A percentile compares a stretch with the other conserved stretches of the same genome.
phyloP scores from a whole-genome alignment of 2,329 filamentous ascomycete genomes.

The Neopestalotiopsis sp. region DNA sequence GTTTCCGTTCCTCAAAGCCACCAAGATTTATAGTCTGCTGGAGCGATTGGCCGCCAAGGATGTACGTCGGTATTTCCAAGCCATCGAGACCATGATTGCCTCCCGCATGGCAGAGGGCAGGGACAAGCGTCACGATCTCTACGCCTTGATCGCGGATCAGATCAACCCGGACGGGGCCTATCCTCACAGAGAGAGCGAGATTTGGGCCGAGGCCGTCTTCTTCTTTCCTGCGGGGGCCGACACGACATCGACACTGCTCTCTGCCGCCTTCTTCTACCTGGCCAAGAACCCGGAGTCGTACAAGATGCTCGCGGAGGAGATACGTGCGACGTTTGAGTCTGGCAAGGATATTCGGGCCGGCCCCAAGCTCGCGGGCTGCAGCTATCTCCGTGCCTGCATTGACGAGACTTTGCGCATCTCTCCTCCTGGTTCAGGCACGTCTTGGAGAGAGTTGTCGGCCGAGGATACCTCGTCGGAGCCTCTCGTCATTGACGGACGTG shows the following conservation, averaged over 20 bases:
- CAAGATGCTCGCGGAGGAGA: slow-evolving; percentile 33
- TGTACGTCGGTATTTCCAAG: too few species aligned
- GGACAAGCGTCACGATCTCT: slow-evolving; percentile 16
- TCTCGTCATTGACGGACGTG: slow-evolving; percentile 26
- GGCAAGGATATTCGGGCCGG: slow-evolving; percentile 31
- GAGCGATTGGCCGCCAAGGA: too few species aligned
- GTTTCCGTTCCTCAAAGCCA: too few species aligned
- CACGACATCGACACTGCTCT: slow-evolving; percentile 36
- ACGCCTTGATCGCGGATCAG: slow-evolving; percentile 13
- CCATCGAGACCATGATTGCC: too few species aligned
- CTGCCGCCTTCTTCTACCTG: slow-evolving; percentile 41
- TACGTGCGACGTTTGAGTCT: slow-evolving; percentile 39
- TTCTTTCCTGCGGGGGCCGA: slow-evolving; percentile 23
- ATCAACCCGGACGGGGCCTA: background rate
- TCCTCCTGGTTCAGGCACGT: slow-evolving; percentile 41
- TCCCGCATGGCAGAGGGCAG: background rate
- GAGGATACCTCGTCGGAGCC: background rate
- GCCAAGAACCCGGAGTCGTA: slow-evolving; percentile 32
- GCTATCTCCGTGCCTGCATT: slow-evolving; percentile 47
- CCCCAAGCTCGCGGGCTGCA: slow-evolving; percentile 36
- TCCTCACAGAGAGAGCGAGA: background rate
- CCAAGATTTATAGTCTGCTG: too few species aligned
- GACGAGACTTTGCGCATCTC: slow-evolving; percentile 31
- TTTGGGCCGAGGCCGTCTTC: background rate
- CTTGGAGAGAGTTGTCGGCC: slow-evolving; percentile 29